Conservation (phyloP, 1,284 basidiomycete genomes). For the Apiotrichum veenhuisii region DNA sequence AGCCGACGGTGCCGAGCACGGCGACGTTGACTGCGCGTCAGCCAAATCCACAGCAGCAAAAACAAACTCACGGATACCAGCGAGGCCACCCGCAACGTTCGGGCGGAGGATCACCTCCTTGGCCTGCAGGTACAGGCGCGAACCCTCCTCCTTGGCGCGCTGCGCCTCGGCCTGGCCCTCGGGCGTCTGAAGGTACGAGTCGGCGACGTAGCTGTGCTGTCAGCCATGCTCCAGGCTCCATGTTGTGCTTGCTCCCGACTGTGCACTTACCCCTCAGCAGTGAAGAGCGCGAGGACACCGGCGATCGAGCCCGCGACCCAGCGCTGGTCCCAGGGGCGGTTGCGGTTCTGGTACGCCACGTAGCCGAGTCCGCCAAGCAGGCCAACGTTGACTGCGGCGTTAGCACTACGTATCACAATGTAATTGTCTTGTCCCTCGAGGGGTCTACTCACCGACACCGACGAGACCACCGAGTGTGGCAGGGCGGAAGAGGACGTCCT, state of each 20-base stretch:
- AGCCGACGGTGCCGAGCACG: conserved; percentile 65
- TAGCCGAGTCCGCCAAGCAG: conserved; percentile 62
- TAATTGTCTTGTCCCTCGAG: too few relatives aligned
- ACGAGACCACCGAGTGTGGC: conserved; percentile 68
- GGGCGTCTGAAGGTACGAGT: conserved; percentile 61
- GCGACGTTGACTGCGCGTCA: conserved; percentile 60
- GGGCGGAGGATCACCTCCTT: conserved; percentile 65
- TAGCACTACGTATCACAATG: conserved; percentile 25
- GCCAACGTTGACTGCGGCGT: conserved; percentile 63
- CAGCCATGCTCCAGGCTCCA: too few relatives aligned
- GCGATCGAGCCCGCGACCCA: conserved; percentile 58
- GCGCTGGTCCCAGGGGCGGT: conserved; percentile 60
- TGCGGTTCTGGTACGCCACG: conserved; percentile 63
- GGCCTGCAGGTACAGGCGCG: conserved; percentile 58
- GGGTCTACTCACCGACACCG: conserved; percentile 64
- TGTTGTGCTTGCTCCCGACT: too few relatives aligned
- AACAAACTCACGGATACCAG: conserved; percentile 59
- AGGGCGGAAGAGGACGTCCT: conserved; percentile 63
- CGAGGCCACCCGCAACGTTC: conserved; percentile 63
- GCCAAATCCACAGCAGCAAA: not conserved
- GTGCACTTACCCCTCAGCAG: conserved; percentile 55
- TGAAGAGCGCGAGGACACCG: conserved; percentile 58
- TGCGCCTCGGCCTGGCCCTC: conserved; percentile 59
- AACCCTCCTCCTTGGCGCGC: conserved; percentile 61
- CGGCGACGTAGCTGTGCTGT: conserved; percentile 58